These are phyloP conservation scores for Suillus bovinus DNA, from an alignment of 768 basidiomycete species.

Conservation along the genomic window DNA sequence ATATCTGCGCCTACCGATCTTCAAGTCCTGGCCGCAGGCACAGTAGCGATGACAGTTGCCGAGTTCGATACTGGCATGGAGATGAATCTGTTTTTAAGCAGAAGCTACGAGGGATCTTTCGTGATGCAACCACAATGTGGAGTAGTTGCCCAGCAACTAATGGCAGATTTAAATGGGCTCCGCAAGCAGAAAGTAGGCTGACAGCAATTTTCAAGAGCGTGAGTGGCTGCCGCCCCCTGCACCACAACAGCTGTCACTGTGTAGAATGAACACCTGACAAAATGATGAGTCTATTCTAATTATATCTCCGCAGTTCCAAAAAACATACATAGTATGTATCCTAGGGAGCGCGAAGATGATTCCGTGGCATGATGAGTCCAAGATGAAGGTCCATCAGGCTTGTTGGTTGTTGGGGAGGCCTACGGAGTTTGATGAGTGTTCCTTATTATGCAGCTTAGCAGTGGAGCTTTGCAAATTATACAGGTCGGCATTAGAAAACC, in stretches of 20 bases:
- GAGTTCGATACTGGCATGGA: background rate
- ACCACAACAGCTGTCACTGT: background rate
- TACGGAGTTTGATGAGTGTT: background rate
- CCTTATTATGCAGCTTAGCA: background rate
- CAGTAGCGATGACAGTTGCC: background rate
- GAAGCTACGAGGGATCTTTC: background rate
- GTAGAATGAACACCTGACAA: background rate
- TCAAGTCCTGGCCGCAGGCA: background rate
- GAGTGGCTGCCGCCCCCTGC: background rate
- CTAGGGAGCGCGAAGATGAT: background rate
- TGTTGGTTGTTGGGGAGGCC: background rate
- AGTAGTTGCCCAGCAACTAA: background rate
- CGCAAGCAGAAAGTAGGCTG: background rate
- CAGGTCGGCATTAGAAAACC: too few relatives aligned
- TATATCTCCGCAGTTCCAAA: background rate
- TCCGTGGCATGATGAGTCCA: background rate
- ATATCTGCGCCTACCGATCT: background rate
- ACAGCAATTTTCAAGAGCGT: background rate
- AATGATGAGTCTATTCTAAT: background rate
- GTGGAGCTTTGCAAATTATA: background rate
- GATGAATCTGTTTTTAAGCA: background rate
- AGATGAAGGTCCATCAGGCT: background rate
- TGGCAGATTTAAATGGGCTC: background rate
- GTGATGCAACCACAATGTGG: background rate
- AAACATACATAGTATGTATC: background rate